Percentiles rank a stretch among this genome's conserved stretches.
phyloP scores from a whole-genome alignment of 1,139 yeast genomes.

The Geotrichum histeridarum region DNA sequence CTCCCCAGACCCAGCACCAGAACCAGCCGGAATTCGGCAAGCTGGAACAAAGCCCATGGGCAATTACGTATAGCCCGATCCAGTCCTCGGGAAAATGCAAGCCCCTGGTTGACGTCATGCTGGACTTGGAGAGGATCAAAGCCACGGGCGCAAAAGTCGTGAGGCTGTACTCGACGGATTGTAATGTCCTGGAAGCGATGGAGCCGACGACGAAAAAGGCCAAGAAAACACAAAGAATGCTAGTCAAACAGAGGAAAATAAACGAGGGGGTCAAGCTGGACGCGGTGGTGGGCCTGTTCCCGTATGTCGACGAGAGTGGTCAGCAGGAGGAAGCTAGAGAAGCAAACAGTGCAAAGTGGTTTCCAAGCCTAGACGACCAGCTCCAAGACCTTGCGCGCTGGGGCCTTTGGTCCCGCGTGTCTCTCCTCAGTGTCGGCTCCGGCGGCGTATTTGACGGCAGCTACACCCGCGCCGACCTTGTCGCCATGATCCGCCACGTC shows the following conservation, averaged over 20 bases:
- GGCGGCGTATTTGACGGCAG: conserved; percentile 29
- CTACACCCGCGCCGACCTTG: conserved; percentile 28
- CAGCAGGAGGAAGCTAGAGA: conserved; percentile 14
- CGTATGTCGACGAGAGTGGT: conserved; percentile 22
- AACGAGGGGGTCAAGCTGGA: conserved; percentile 16
- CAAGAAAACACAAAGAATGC: neutral
- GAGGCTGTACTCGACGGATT: conserved; percentile 29
- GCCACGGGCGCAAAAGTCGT: conserved; percentile 32
- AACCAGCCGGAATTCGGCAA: neutral
- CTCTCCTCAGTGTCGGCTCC: conserved; percentile 31
- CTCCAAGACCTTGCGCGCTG: conserved; percentile 24
- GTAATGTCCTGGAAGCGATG: conserved; percentile 27
- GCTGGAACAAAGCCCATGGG: conserved; percentile 39
- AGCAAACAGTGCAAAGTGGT: neutral
- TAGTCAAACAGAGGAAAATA: neutral
- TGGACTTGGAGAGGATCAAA: conserved; percentile 54
- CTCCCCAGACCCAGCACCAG: neutral
- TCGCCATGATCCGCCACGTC: conserved; percentile 28
- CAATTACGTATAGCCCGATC: conserved; percentile 84
- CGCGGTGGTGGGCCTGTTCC: conserved; percentile 29
- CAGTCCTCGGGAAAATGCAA: conserved; percentile 68
- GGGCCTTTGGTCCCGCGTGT: conserved; percentile 27
- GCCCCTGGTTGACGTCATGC: conserved; percentile 50
- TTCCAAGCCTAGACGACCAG: conserved; percentile 24
- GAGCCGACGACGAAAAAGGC: conserved; percentile 1